A percentile compares a stretch with the other conserved stretches of the same genome.
Conservation (phyloP, 352 stramenopile genomes). For the Globisporangium cystogenes region DNA sequence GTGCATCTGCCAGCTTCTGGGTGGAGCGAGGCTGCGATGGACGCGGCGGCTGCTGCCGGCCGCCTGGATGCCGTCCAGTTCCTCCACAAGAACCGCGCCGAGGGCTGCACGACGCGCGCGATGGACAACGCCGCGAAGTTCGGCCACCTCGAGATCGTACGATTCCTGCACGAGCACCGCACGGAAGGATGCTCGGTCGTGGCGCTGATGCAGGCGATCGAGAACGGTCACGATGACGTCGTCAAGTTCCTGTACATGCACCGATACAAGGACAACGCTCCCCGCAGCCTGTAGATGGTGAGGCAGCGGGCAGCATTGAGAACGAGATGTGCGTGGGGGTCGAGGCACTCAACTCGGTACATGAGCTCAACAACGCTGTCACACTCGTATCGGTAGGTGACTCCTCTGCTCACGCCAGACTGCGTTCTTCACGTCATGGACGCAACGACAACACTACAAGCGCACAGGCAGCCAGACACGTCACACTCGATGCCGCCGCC, state of each 20-base stretch:
- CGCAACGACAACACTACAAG: too few species aligned
- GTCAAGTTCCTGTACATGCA: conserved; percentile 15
- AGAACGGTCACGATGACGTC: conserved; percentile 9
- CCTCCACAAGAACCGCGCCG: conserved; percentile 7
- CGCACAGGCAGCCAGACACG: too few species aligned
- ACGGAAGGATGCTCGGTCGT: conserved; percentile 10
- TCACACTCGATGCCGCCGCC: too few species aligned
- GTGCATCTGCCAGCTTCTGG: conserved; percentile 11
- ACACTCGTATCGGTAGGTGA: too few species aligned
- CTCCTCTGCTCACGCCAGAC: too few species aligned
- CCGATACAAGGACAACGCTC: conserved; percentile 12
- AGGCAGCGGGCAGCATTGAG: too few species aligned
- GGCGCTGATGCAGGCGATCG: conserved; percentile 8
- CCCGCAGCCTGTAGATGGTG: conserved; percentile 2
- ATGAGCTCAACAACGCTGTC: too few species aligned
- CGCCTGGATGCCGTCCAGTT: conserved; percentile 13
- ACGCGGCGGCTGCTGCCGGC: conserved; percentile 9
- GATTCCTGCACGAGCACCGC: conserved; percentile 10
- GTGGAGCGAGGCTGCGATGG: conserved; percentile 14
- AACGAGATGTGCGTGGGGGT: too few species aligned
- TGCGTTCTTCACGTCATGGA: too few species aligned
- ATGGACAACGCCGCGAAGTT: conserved; percentile 12
- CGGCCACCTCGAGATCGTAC: conserved; percentile 7
- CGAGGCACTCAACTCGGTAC: too few species aligned
- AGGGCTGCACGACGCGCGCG: conserved; percentile 9